These are phyloP conservation scores for Ensete ventricosum DNA, from an alignment of 176 grass and related monocot genomes.

Conservation along the genomic window DNA sequence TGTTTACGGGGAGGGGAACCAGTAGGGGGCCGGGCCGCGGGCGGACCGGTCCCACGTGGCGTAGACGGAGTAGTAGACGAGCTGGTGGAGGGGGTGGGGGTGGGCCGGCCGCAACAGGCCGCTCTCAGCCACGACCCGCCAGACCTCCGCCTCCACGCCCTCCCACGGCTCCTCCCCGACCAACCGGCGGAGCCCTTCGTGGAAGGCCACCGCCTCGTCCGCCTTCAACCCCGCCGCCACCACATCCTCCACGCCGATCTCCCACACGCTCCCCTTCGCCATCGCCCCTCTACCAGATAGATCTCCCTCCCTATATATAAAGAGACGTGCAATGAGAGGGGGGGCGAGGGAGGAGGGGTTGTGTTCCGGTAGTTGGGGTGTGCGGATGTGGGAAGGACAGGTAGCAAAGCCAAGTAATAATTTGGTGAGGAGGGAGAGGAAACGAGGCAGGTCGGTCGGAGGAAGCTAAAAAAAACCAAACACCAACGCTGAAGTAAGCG, in stretches of 20 bases:
- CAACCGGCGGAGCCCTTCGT: slow-evolving; percentile 29
- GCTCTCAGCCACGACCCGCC: slow-evolving; percentile 29
- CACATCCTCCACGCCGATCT: slow-evolving; percentile 49
- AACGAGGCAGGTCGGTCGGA: too few relatives aligned
- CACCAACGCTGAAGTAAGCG: too few relatives aligned
- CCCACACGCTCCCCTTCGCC: slow-evolving; percentile 42
- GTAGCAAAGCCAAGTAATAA: neutral
- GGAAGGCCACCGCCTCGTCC: slow-evolving; percentile 31
- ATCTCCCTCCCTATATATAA: neutral
- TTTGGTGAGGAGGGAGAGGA: too few relatives aligned
- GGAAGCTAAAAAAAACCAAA: too few relatives aligned
- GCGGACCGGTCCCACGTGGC: slow-evolving; percentile 47
- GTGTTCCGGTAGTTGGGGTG: neutral
- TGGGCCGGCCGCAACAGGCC: slow-evolving; percentile 65
- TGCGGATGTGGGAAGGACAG: neutral
- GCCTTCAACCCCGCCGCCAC: slow-evolving; percentile 32
- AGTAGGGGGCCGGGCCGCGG: slow-evolving; percentile 76
- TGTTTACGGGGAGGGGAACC: slow-evolving; percentile 74
- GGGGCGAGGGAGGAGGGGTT: too few relatives aligned
- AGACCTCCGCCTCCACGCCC: slow-evolving; percentile 37
- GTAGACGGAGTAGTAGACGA: slow-evolving; percentile 84
- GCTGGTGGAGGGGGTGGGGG: slow-evolving; percentile 85
- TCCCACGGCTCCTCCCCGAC: neutral
- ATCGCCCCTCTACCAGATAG: neutral
- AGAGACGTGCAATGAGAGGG: too few relatives aligned